Evolutionary conservation across 768 basidiomycete species (phyloP).

Genomic region (Termitomyces sp.): DNA sequence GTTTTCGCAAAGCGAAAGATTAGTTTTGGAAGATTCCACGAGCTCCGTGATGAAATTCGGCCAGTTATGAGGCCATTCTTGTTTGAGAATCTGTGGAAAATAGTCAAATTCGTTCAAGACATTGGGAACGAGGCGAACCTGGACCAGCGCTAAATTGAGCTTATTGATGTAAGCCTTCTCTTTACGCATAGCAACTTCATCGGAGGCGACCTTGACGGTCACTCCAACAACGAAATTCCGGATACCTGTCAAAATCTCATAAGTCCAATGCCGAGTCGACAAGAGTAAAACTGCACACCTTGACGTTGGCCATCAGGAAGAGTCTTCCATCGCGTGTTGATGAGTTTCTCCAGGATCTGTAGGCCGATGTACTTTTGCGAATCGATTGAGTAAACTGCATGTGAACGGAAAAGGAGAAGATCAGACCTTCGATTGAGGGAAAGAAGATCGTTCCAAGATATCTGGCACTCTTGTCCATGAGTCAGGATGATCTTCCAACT

Average conservation of each 20-base stretch:
- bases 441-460: slow-evolving; percentile 79
- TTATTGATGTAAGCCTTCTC: slow-evolving; percentile 96
- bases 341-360: slow-evolving; percentile 94
- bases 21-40: slow-evolving; percentile 95
- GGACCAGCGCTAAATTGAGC: slow-evolving; percentile 92
- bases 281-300: slow-evolving; percentile 37
- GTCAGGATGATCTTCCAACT: slow-evolving; percentile 94
- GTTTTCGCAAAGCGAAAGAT: slow-evolving; percentile 96
- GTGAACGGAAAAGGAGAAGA: slow-evolving; percentile 1
- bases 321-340: slow-evolving; percentile 93
- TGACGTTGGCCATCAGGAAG: slow-evolving; percentile 90
- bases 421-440: slow-evolving; percentile 79
- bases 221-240: slow-evolving; percentile 94
- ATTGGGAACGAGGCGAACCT: slow-evolving; percentile 42
- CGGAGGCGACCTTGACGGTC: slow-evolving; percentile 89
- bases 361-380: slow-evolving; percentile 81
- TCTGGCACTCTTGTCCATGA: slow-evolving; percentile 97
- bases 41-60: slow-evolving; percentile 96
- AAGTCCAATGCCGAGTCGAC: not conserved
- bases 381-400: not conserved
- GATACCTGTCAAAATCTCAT: slow-evolving; percentile 52
- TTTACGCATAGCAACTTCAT: slow-evolving; percentile 80
- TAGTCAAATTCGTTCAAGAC: slow-evolving; percentile 8
- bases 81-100: slow-evolving; percentile 83
- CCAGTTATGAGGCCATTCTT: slow-evolving; percentile 99